These are phyloP conservation scores for Senna siamea DNA, from an alignment of 306 rosid species.

Conservation along the genomic window DNA sequence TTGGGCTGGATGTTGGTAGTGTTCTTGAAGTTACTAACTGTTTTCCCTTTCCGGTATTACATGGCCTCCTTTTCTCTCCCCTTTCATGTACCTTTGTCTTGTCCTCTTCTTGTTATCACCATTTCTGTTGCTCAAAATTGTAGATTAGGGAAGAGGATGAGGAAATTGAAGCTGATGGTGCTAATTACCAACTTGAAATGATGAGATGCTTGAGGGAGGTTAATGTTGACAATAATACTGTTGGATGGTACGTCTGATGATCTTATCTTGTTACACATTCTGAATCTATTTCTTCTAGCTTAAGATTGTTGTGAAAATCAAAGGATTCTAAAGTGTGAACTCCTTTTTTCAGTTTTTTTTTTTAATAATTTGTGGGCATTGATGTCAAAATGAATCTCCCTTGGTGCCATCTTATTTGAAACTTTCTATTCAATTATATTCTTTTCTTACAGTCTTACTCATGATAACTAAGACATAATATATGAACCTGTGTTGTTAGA, in stretches of 20 bases:
- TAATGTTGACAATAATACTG: slow-evolving; percentile 95
- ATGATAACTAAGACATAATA: neutral
- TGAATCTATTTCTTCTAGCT: neutral
- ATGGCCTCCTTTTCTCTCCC: slow-evolving; percentile 10
- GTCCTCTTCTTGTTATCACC: neutral
- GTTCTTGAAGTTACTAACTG: slow-evolving; percentile 98
- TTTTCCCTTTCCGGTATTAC: slow-evolving; percentile 89
- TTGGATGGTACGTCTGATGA: slow-evolving; percentile 76
- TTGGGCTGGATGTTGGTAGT: slow-evolving; percentile 96
- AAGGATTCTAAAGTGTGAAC: neutral
- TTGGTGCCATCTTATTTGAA: no score
- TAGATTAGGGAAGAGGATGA: slow-evolving; percentile 95
- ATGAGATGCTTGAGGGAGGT: slow-evolving; percentile 99
- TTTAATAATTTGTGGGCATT: no score
- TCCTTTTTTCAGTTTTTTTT: no score
- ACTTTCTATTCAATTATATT: neutral
- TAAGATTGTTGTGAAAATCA: neutral
- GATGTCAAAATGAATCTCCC: no score
- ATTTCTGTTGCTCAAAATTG: slow-evolving; percentile 32
- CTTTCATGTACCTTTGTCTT: neutral
- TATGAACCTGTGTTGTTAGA: neutral
- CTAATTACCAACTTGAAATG: slow-evolving; percentile 99
- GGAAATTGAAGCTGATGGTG: slow-evolving; percentile 97
- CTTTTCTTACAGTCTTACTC: neutral
- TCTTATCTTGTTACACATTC: neutral